phyloP scores from a whole-genome alignment of 192 early-diverging fungal species.

The Gryganskiella cystojenkinii region DNA sequence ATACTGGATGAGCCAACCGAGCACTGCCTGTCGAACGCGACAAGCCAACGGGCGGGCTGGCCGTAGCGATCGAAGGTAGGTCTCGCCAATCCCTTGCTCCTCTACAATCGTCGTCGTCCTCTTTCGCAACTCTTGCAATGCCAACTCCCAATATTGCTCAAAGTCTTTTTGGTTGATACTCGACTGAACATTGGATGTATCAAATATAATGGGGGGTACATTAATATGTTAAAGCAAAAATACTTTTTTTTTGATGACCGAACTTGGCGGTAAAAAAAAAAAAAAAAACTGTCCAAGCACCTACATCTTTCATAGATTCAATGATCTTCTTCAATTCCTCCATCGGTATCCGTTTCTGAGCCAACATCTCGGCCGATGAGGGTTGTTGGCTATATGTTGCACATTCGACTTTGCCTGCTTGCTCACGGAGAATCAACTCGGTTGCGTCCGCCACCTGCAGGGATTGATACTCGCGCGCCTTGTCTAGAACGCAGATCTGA shows the following conservation, averaged over 20 bases:
- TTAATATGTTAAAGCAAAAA: no score
- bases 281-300: not conserved
- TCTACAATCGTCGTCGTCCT: constrained; percentile 8
- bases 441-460: constrained; percentile 33
- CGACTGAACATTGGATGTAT: constrained; percentile 10
- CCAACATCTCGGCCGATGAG: constrained; percentile 6
- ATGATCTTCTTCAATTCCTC: constrained; percentile 23
- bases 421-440: constrained; percentile 23
- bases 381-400: constrained; percentile 9
- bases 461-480: constrained; percentile 34
- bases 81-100: constrained; percentile 8
- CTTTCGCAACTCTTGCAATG: constrained; percentile 19
- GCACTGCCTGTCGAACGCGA: constrained; percentile 10
- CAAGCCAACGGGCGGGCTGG: constrained; percentile 14
- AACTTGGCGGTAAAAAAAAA: no score
- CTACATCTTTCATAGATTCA: constrained; percentile 36
- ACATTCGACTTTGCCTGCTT: constrained; percentile 35
- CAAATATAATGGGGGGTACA: no score
- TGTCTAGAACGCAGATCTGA: constrained; percentile 40
- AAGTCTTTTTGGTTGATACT: constrained; percentile 37
- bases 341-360: constrained; percentile 21
- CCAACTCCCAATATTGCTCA: constrained; percentile 47
- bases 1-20: constrained; percentile 11
- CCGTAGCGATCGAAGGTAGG: constrained; percentile 13
- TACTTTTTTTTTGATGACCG: no score